Evolutionary conservation across 768 basidiomycete genomes (phyloP).

Genomic region (Leccinum pellstonianum): DNA sequence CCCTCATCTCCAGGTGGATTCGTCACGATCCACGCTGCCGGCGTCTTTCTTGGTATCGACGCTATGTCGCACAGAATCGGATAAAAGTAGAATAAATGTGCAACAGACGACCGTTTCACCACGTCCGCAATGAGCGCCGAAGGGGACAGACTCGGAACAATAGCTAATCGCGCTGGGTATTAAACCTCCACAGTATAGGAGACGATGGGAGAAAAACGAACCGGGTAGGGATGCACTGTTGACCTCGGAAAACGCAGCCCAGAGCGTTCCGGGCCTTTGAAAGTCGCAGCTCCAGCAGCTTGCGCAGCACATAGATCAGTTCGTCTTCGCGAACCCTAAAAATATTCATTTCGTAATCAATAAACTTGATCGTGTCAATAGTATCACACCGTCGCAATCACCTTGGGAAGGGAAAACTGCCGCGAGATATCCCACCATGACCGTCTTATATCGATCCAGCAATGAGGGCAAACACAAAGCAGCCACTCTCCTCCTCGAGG

Average conservation of each 20-base stretch:
- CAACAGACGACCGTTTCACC: conserved; percentile 69
- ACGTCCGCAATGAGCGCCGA: conserved; percentile 64
- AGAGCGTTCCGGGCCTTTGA: conserved; percentile 66
- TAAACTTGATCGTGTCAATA: background rate
- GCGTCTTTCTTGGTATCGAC: conserved; percentile 65
- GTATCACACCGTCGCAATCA: conserved; percentile 29
- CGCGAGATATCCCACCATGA: conserved; percentile 76
- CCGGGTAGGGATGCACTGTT: conserved; percentile 58
- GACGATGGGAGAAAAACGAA: conserved; percentile 30
- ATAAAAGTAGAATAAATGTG: conserved; percentile 90
- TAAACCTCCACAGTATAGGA: background rate
- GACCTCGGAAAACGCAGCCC: conserved; percentile 67
- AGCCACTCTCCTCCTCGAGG: conserved; percentile 64
- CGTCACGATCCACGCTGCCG: conserved; percentile 59
- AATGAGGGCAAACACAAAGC: conserved; percentile 69
- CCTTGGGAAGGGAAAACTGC: conserved; percentile 87
- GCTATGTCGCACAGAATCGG: conserved; percentile 75
- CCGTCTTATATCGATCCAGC: conserved; percentile 69
- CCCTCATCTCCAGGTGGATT: conserved; percentile 11
- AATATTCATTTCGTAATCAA: background rate
- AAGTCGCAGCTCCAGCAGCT: conserved; percentile 68
- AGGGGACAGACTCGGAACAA: conserved; percentile 47
- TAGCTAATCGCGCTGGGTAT: conserved; percentile 20
- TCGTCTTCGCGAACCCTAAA: conserved; percentile 84
- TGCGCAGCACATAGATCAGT: conserved; percentile 76